Evolutionary conservation across 176 grass and related monocot genomes (phyloP), one percentile per base, ranked within the genome.

Genomic region (Carex scoparia): DNA sequence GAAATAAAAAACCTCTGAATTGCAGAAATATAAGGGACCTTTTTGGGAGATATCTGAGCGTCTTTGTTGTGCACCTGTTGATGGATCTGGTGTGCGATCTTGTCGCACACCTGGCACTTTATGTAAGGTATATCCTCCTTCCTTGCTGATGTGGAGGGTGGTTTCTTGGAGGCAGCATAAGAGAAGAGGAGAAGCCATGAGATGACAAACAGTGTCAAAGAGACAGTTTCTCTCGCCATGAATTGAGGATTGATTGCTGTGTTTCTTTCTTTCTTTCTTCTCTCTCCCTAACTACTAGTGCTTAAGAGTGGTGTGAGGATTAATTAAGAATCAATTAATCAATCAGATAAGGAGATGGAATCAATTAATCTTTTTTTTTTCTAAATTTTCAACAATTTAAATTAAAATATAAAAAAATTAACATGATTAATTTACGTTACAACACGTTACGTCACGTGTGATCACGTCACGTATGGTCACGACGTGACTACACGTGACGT

Each of bases 91-190:
- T 89, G 91, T 38, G 96, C 93, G 75, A 99, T 90, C 88, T 89
- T 88, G 88, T 95, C 85, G 85, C 96, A 99, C 33, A 99, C 96
- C 85, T 99, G 96, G 88, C 96, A 99, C 68, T 86, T 88, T 82
- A 99, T 95, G 86, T 88, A 98, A 14, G 91, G 96, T 67, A 99
- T 85, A 82, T 95, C 96, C 80, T 95, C 96, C 87, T 86, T 89
- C 66, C 96, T 95, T 79, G 96, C 93, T 44, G 93, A 23, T 31
- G 91, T 87, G 53, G 96, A 80, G 37, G 75, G 64, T 81, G 88
- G 86, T 86, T 95, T 99, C 85, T 70, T 85, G 33, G 84, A 87
- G 30, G 84, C 84, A 10, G 84, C 87, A 1, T 19, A 61, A 1
- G 66, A 71, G 64, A 81, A 54, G 18, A 85, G 80, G 18, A 88